Conservation (phyloP, 1,284 basidiomycete species). For the Heterobasidion annosum region DNA sequence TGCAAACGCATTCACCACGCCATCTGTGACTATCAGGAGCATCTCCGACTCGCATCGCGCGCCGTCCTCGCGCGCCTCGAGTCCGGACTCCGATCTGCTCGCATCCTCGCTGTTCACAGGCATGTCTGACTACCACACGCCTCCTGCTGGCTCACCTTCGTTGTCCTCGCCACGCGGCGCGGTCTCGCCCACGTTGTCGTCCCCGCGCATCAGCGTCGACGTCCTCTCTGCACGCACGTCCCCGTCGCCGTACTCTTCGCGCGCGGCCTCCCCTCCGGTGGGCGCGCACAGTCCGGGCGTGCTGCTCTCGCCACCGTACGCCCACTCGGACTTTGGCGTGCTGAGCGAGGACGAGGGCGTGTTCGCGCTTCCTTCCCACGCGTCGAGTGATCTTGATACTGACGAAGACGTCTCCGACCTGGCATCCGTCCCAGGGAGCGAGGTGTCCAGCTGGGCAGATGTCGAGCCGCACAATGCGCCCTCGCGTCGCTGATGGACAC, state of each 20-base stretch:
- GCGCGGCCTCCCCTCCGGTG: neutral
- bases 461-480: conserved; percentile 2
- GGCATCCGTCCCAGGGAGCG: conserved; percentile 6
- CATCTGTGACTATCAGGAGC: neutral
- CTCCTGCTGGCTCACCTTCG: conserved; percentile 2
- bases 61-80: neutral
- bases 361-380: conserved; percentile 8
- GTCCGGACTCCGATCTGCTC: conserved; percentile 4
- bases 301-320: neutral
- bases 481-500: neutral
- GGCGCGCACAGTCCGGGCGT: neutral
- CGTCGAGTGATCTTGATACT: conserved; percentile 6
- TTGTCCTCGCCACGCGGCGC: neutral
- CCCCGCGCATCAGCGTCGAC: conserved; percentile 4
- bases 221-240: conserved; percentile 6
- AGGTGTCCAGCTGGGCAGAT: conserved; percentile 8
- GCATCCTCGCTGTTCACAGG: conserved; percentile 4
- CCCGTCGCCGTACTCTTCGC: conserved; percentile 2
- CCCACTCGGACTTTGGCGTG: neutral
- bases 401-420: conserved; percentile 7
- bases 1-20: neutral
- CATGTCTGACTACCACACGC: conserved; percentile 3
- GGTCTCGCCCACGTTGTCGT: neutral
- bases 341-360: conserved; percentile 6
- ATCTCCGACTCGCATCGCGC: neutral